phyloP scores from a whole-genome alignment of 768 basidiomycete genomes.

The Butyriboletus loyo region DNA sequence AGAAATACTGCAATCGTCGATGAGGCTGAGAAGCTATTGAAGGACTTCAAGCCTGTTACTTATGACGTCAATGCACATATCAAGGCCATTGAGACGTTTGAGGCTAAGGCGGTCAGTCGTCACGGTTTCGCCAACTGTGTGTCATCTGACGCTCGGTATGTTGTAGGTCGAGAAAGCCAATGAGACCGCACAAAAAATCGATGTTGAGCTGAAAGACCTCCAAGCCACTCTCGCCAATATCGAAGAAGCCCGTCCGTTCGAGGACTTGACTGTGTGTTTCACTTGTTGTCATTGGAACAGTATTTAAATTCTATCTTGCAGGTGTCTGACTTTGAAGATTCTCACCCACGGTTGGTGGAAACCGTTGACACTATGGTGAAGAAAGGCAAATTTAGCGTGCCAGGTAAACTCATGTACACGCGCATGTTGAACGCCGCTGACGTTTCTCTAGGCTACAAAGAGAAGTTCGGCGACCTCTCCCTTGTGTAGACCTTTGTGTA shows the following conservation, averaged over 20 bases:
- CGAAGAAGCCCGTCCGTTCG: slow-evolving; percentile 94
- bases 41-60: slow-evolving; percentile 88
- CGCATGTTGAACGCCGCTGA: not conserved
- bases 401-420: slow-evolving; percentile 49
- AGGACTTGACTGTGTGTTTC: slow-evolving; percentile 85
- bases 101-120: slow-evolving; percentile 83
- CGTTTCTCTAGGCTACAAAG: slow-evolving; percentile 67
- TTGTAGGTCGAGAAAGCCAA: slow-evolving; percentile 80
- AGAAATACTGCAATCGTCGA: slow-evolving; percentile 93
- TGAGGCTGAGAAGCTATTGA: slow-evolving; percentile 87
- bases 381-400: slow-evolving; percentile 98
- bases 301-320: slow-evolving; percentile 30
- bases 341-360: slow-evolving; percentile 89
- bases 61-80: slow-evolving; percentile 88
- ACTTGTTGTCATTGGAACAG: not conserved
- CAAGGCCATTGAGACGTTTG: slow-evolving; percentile 96
- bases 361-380: slow-evolving; percentile 92
- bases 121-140: not conserved
- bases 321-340: slow-evolving; percentile 87
- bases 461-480: slow-evolving; percentile 95
- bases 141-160: slow-evolving; percentile 1
- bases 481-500: slow-evolving; percentile 61
- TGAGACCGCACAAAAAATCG: slow-evolving; percentile 87
- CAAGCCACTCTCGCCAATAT: slow-evolving; percentile 95
- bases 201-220: slow-evolving; percentile 86